phyloP scores from a whole-genome alignment of 176 grass and related monocot genomes.

The Musa troglodytarum region DNA sequence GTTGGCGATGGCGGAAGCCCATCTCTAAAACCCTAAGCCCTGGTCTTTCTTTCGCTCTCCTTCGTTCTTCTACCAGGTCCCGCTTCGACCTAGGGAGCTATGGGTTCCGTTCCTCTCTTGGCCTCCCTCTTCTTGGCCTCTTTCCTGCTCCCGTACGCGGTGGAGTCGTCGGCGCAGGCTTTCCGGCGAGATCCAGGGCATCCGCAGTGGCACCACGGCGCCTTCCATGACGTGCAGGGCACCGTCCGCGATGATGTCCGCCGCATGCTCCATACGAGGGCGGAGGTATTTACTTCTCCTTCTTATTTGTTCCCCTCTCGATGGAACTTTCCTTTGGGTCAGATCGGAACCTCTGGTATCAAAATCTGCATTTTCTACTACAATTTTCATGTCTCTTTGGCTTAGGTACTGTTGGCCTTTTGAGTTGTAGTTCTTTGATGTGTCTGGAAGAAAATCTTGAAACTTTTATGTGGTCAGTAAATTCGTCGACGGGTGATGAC shows the following conservation, averaged over 20 bases:
- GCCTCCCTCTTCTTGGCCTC: slow-evolving; percentile 25
- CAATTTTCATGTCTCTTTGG: background rate
- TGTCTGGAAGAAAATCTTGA: background rate
- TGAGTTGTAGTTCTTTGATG: background rate
- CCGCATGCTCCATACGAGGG: slow-evolving; percentile 87
- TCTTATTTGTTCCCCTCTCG: background rate
- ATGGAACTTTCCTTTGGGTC: background rate
- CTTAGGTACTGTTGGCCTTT: background rate
- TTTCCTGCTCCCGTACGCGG: slow-evolving; percentile 11
- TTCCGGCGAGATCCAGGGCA: slow-evolving; percentile 89
- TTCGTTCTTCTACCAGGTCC: too few relatives aligned
- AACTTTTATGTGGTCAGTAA: background rate
- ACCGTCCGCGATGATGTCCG: slow-evolving; percentile 76
- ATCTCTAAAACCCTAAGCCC: background rate
- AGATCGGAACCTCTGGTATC: background rate
- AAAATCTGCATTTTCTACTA: background rate
- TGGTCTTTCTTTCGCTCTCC: too few relatives aligned
- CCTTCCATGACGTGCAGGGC: slow-evolving; percentile 78
- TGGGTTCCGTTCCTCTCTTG: slow-evolving; percentile 20
- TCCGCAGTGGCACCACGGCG: slow-evolving; percentile 83
- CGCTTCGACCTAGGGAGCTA: too few relatives aligned
- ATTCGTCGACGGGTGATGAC: background rate
- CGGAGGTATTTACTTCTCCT: slow-evolving; percentile 50
- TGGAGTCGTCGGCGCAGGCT: slow-evolving; percentile 34
- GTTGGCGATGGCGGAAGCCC: too few relatives aligned